A percentile compares a stretch with the other conserved stretches of the same genome.
Evolutionary conservation across 208 protist genomes (phyloP).

Genomic region (Trichomonas tenax): DNA sequence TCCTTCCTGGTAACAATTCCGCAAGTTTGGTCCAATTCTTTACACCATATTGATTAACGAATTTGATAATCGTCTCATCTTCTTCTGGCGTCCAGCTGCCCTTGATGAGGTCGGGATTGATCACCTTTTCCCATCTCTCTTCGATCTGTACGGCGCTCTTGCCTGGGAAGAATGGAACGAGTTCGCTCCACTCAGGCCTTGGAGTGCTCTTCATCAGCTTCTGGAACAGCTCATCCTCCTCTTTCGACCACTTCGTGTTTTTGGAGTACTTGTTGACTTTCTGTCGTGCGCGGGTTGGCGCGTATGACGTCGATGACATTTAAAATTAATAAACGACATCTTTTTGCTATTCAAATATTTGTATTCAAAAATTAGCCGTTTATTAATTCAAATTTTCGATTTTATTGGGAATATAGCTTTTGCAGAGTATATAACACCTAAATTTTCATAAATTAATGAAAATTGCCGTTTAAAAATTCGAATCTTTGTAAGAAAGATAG

Average conservation of each 20-base stretch:
- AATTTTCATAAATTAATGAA: background rate
- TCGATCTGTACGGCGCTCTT: background rate
- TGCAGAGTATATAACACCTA: no score
- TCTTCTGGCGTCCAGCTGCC: constrained; percentile 26
- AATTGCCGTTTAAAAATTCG: background rate
- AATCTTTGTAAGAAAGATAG: background rate
- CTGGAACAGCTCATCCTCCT: background rate
- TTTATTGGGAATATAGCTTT: background rate
- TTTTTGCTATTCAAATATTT: background rate
- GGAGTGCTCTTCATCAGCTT: background rate
- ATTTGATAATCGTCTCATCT: constrained; percentile 35
- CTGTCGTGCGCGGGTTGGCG: background rate
- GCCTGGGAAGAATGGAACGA: background rate
- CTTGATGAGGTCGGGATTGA: background rate
- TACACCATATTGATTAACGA: constrained; percentile 28
- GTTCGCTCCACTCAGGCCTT: background rate
- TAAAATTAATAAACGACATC: background rate
- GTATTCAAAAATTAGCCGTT: background rate
- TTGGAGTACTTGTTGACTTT: constrained; percentile 14
- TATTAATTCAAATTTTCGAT: background rate
- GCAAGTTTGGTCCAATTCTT: constrained; percentile 41
- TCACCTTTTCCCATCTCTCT: background rate
- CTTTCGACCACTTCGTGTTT: background rate
- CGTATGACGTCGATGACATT: background rate
- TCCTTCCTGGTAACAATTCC: constrained; percentile 28